phyloP scores from a whole-genome alignment of 164 flowering plant genomes.

The Aristolochia contorta region DNA sequence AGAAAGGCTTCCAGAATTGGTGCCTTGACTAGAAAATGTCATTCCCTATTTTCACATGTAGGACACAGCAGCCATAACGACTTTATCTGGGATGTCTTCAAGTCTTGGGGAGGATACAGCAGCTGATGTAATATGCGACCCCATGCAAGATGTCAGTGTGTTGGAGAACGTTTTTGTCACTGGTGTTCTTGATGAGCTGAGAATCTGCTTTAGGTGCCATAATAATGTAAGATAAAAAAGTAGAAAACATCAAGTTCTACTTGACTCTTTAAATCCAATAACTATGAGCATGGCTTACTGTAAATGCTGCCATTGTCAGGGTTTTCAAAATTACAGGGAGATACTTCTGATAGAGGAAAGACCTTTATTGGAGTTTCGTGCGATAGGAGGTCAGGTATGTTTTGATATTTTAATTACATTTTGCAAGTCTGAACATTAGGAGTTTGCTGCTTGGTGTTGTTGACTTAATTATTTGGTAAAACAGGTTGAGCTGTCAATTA shows the following conservation, averaged over 20 bases:
- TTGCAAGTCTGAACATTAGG: background rate
- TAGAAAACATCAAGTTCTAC: background rate
- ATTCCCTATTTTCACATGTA: conserved; percentile 16
- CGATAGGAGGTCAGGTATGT: conserved; percentile 84
- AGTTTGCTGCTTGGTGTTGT: conserved; percentile 1
- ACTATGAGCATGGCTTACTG: background rate
- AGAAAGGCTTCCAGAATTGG: too few species aligned
- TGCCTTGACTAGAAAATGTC: background rate
- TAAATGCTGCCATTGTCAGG: conserved; percentile 20
- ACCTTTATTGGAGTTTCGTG: conserved; percentile 79
- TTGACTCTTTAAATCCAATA: background rate
- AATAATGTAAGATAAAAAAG: conserved; percentile 26
- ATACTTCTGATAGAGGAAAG: conserved; percentile 68
- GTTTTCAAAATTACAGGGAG: conserved; percentile 34
- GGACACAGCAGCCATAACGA: conserved; percentile 60
- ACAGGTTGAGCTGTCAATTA: conserved; percentile 78
- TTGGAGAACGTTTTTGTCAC: conserved; percentile 57
- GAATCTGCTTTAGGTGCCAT: conserved; percentile 57
- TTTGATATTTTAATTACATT: background rate
- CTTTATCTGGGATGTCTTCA: conserved; percentile 68
- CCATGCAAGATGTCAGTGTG: conserved; percentile 17
- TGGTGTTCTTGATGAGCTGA: conserved; percentile 87
- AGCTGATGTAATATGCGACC: conserved; percentile 19
- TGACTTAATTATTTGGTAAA: conserved; percentile 3
- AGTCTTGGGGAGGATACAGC: conserved; percentile 45